Base-by-base conservation (phyloP, 352 stramenopile species). In the Globisporangium yorkense region DNA sequence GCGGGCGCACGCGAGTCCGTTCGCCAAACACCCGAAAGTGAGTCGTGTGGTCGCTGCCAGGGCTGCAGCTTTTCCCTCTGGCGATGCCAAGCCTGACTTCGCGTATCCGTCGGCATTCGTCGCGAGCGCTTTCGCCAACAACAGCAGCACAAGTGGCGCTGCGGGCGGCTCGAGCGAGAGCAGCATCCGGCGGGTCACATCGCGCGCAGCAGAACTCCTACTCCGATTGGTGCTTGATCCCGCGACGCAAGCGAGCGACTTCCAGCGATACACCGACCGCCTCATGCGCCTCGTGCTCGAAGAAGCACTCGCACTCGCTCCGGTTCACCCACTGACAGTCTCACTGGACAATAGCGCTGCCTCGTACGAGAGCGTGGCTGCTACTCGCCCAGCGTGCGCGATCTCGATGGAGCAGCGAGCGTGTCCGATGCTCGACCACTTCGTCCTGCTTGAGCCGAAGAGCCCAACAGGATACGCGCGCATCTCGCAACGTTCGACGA, bases 231-330 rank as follows among this genome's bases (percentile, higher is more conserved):
- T 48, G 7, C 18, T 48, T 16, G 43, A 48, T 16, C 43, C 20
- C 20, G 50, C 18, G 27, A 20, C 67, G 63, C 31, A 46, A 46
- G 6, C 62, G 35, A 62, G 29, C 53, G 69, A 81, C 43, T 82
- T 82, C 41, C 66, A 62, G 9, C 75, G 74, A 21, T 70, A 53
- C 10, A 65, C 55, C 10, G 63, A 80, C 18, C 75, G 75, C 0
- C 45, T 85, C 12, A 69, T 82, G 53, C 72, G 78, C 5, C 66
- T 87, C 2, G 52, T 87, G 12, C 63, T 88, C 44, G 78, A 88
- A 59, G 75, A 88, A 56, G 70, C 71, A 0, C 56, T 88, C 33
- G 54, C 67, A 8, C 54, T 68, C 27, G 66, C 74, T 49, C 66
- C 63, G 3, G 54, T 73, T 7, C 60, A 68, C 39, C 55, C 62